phyloP scores from a whole-genome alignment of 345 rosid genomes.

The Rhodamnia rubescens region DNA sequence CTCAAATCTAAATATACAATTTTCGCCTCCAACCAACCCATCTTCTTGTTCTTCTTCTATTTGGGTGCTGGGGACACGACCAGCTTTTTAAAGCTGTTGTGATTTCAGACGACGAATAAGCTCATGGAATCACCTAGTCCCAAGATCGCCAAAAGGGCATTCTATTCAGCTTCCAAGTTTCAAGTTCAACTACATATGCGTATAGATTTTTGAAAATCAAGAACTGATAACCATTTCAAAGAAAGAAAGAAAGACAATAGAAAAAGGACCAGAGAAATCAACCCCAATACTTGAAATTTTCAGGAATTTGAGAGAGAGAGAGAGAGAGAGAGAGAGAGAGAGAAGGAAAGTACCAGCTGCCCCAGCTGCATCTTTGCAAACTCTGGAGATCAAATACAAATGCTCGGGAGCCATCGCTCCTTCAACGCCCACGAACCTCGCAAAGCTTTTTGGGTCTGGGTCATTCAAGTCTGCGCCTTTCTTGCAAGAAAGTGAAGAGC shows the following conservation, averaged over 20 bases:
- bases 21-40: not conserved
- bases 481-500: not conserved
- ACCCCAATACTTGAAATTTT: not conserved
- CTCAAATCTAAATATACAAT: not conserved
- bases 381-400: slow-evolving; percentile 5
- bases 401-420: slow-evolving; percentile 17
- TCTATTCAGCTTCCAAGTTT: not conserved
- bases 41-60: not conserved
- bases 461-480: not conserved
- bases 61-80: not conserved
- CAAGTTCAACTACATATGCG: not conserved
- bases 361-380: slow-evolving; percentile 58
- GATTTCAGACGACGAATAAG: not conserved
- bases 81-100: not conserved
- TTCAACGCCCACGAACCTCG: not conserved
- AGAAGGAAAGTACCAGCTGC: slow-evolving; percentile 27
- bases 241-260: not conserved
- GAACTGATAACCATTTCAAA: not conserved
- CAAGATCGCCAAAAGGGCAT: not conserved
- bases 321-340: not conserved
- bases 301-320: not conserved
- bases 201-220: not conserved
- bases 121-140: not conserved
- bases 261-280: not conserved
- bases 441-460: not conserved